These are phyloP conservation scores for Paraleonurus japonicus DNA, from an alignment of 257 asterid species.

Conservation along the genomic window DNA sequence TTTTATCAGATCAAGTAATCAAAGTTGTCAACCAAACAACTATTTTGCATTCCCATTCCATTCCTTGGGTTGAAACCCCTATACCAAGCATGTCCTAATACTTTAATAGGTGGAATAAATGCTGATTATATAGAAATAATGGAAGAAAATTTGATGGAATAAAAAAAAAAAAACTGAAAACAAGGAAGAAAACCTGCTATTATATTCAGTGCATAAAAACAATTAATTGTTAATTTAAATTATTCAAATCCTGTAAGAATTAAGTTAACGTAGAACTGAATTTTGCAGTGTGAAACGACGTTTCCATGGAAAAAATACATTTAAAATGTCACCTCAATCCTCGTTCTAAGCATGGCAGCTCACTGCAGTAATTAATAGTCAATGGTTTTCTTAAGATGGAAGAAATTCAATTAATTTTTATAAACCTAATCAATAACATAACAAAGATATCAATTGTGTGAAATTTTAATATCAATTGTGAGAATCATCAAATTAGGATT, in stretches of 20 bases:
- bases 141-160: background rate
- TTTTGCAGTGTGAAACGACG: slow-evolving; percentile 4
- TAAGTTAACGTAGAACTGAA: background rate
- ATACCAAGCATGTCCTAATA: no score
- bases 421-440: background rate
- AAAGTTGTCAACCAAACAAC: no score
- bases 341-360: background rate
- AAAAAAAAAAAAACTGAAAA: background rate
- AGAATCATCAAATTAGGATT: background rate
- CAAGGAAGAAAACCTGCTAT: background rate
- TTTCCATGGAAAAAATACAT: slow-evolving; percentile 4
- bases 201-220: background rate
- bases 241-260: background rate
- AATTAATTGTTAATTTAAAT: background rate
- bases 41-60: no score
- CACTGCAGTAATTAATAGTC: background rate
- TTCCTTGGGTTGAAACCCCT: no score
- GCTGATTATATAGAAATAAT: no score
- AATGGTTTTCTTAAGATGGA: background rate
- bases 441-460: background rate
- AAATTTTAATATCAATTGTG: background rate
- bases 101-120: no score
- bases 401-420: background rate
- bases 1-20: no score
- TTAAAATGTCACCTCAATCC: slow-evolving; percentile 21